phyloP scores from a whole-genome alignment of 345 rosid species.

The Sapria himalayana region DNA sequence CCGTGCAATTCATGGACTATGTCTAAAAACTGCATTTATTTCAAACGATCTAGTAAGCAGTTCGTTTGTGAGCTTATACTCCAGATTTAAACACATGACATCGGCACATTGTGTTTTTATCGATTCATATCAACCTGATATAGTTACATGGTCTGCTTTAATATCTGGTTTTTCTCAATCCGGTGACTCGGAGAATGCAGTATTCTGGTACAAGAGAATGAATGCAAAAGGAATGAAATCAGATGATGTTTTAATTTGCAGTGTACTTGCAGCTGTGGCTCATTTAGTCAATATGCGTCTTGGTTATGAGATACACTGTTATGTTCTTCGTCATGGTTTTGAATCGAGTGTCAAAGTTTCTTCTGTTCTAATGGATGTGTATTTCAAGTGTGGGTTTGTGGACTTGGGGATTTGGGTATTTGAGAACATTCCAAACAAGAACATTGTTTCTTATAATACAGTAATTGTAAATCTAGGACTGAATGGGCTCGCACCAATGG shows the following conservation, averaged over 20 bases:
- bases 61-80: conserved; percentile 52
- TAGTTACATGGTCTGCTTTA: conserved; percentile 62
- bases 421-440: conserved; percentile 19
- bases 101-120: conserved; percentile 33
- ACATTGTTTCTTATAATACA: conserved; percentile 43
- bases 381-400: conserved; percentile 54
- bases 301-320: conserved; percentile 46
- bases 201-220: conserved; percentile 26
- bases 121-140: conserved; percentile 32
- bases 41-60: conserved; percentile 34
- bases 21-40: conserved; percentile 40
- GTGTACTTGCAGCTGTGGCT: conserved; percentile 39
- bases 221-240: conserved; percentile 23
- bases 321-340: conserved; percentile 33
- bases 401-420: conserved; percentile 28
- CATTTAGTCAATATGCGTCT: conserved; percentile 23
- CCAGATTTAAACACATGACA: conserved; percentile 34
- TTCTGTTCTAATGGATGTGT: conserved; percentile 65
- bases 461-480: conserved; percentile 51
- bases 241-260: conserved; percentile 37
- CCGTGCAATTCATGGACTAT: conserved; percentile 46
- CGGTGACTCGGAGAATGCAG: conserved; percentile 30
- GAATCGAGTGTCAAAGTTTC: conserved; percentile 35
- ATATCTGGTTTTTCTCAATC: conserved; percentile 46
- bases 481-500: conserved; percentile 39